These are phyloP conservation scores for Salix udensis DNA, from an alignment of 345 rosid species.

Conservation along the genomic window DNA sequence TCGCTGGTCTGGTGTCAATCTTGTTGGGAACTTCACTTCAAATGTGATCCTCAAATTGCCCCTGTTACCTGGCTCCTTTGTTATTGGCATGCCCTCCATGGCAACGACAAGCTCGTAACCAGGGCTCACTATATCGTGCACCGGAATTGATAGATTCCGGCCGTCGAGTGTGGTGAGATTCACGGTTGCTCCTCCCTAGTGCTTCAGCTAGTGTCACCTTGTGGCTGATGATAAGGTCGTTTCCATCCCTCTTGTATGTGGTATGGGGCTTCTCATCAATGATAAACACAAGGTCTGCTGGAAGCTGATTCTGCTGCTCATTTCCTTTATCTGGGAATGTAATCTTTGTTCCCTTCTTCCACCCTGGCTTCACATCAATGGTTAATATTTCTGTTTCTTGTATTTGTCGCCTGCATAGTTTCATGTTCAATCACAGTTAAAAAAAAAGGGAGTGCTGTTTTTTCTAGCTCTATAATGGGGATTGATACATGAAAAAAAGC, in stretches of 20 bases:
- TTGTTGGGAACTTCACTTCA: slow-evolving; percentile 80
- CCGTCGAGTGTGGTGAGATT: slow-evolving; percentile 62
- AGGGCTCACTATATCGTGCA: slow-evolving; percentile 66
- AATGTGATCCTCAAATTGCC: slow-evolving; percentile 76
- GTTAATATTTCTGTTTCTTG: slow-evolving; percentile 80
- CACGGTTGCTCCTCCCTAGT: slow-evolving; percentile 69
- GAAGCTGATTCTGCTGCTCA: slow-evolving; percentile 77
- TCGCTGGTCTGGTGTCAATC: slow-evolving; percentile 64
- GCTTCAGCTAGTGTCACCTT: slow-evolving; percentile 75
- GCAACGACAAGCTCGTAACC: slow-evolving; percentile 76
- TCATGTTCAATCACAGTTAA: slow-evolving; percentile 8
- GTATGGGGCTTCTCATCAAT: slow-evolving; percentile 83
- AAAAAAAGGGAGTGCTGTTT: background rate
- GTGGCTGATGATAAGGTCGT: slow-evolving; percentile 59
- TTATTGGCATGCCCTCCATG: slow-evolving; percentile 89
- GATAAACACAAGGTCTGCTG: slow-evolving; percentile 85
- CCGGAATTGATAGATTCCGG: slow-evolving; percentile 52
- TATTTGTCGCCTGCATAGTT: slow-evolving; percentile 49
- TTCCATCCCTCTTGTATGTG: slow-evolving; percentile 70
- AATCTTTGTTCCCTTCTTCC: slow-evolving; percentile 97
- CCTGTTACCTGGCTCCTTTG: slow-evolving; percentile 68
- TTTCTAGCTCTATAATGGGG: background rate
- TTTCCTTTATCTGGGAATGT: slow-evolving; percentile 93
- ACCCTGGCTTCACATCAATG: slow-evolving; percentile 88
- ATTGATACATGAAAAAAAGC: background rate